Evolutionary conservation across 306 rosid species (phyloP).

Genomic region (Lotus japonicus): DNA sequence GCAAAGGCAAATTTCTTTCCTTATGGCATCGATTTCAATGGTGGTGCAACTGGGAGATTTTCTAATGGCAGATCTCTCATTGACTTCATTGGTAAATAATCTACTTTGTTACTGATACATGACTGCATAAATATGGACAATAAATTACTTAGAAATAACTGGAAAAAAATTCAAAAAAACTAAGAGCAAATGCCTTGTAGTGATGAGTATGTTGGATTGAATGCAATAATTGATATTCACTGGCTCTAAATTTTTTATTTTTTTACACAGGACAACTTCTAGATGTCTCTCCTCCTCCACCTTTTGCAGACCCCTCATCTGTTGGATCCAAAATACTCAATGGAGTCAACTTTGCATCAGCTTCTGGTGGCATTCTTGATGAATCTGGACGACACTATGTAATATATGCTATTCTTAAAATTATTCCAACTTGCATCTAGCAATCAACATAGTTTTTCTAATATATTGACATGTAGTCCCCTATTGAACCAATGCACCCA

Average conservation of each 20-base stretch:
- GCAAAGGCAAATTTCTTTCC: constrained; percentile 30
- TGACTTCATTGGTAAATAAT: constrained; percentile 57
- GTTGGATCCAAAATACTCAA: constrained; percentile 33
- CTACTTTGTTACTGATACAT: background rate
- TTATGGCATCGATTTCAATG: constrained; percentile 52
- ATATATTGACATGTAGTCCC: too few relatives aligned
- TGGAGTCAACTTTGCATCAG: constrained; percentile 87
- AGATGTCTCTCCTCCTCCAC: constrained; percentile 32
- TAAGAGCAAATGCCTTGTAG: too few relatives aligned
- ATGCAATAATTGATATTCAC: too few relatives aligned
- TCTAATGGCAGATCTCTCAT: constrained; percentile 60
- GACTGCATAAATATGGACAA: too few relatives aligned
- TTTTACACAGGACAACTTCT: constrained; percentile 41
- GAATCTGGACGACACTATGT: constrained; percentile 63
- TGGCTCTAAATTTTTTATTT: too few relatives aligned
- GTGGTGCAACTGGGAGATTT: constrained; percentile 79
- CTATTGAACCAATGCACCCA: too few relatives aligned
- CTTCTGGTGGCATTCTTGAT: constrained; percentile 21
- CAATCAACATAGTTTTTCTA: too few relatives aligned
- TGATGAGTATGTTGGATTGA: too few relatives aligned
- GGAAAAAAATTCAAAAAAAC: too few relatives aligned
- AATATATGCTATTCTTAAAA: background rate
- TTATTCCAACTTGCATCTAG: too few relatives aligned
- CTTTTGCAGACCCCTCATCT: constrained; percentile 39
- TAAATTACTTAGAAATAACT: too few relatives aligned